These are phyloP conservation scores for Dactylis glomerata DNA, from an alignment of 176 grass and related monocot genomes.

Conservation along the genomic window DNA sequence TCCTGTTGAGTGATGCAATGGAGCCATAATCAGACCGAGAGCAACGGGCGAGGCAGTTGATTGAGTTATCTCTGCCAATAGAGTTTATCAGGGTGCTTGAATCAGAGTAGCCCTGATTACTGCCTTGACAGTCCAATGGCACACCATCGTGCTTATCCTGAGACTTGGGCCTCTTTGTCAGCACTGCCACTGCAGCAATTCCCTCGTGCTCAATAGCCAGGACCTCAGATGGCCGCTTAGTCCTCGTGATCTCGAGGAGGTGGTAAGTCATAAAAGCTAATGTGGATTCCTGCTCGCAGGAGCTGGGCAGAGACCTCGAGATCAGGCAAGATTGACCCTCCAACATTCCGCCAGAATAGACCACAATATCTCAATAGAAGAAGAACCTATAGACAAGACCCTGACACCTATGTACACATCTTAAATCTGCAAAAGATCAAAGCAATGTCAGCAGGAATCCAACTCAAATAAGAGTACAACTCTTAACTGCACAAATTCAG, in stretches of 20 bases:
- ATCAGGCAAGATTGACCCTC: slow-evolving; percentile 81
- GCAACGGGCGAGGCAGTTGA: slow-evolving; percentile 72
- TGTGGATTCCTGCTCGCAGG: slow-evolving; percentile 68
- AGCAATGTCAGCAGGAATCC: slow-evolving; percentile 28
- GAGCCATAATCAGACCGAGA: slow-evolving; percentile 83
- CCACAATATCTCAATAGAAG: slow-evolving; percentile 22
- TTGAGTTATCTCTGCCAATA: slow-evolving; percentile 82
- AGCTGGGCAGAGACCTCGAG: slow-evolving; percentile 62
- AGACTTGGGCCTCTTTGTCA: slow-evolving; percentile 38
- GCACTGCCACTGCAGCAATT: slow-evolving; percentile 6
- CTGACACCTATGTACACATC: not conserved
- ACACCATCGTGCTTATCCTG: not conserved
- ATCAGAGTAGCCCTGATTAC: slow-evolving; percentile 43
- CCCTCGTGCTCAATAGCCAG: slow-evolving; percentile 24
- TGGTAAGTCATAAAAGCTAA: slow-evolving; percentile 86
- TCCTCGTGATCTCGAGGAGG: slow-evolving; percentile 79
- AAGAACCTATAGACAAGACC: slow-evolving; percentile 25
- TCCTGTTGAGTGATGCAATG: slow-evolving; percentile 62
- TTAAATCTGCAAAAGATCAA: slow-evolving; percentile 38
- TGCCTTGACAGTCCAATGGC: slow-evolving; percentile 43
- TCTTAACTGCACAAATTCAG: not conserved
- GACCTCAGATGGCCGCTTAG: slow-evolving; percentile 41
- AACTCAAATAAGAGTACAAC: not conserved
- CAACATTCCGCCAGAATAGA: slow-evolving; percentile 58
- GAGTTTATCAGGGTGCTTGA: slow-evolving; percentile 72